Base-by-base conservation (phyloP, 495 filamentous ascomycete genomes). In the Penicillium macrosclerotiorum region DNA sequence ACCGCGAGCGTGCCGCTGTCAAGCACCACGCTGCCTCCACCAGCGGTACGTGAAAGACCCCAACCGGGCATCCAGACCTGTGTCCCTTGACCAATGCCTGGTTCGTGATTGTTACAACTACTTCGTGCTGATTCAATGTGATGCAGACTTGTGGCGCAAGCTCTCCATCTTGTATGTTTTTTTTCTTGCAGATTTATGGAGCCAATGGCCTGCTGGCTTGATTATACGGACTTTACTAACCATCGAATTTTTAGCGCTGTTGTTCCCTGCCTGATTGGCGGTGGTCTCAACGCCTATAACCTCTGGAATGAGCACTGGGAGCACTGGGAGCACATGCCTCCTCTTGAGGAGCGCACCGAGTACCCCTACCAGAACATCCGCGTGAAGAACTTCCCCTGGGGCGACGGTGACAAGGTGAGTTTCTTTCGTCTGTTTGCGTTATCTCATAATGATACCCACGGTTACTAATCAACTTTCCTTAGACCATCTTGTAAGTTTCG, bases 231-330 rank as follows among this genome's bases (percentile, higher is more conserved):
- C 29, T 26, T 4, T 11, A 31, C 41, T 45, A 37, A 45, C 45
- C 18, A 29, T n/a, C 0, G 12, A 1, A 0, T 8, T 0, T 38
- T 48, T 55, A 94, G 89, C 61, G 79, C 71, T 58, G 73, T 85
- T 30, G 70, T 84, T 53, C 89, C 90, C 37, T 69, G 64, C 66
- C 74, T 96, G 47, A 72, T 88, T 51, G 68, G 88, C 52, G 81
- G 84, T 33, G 65, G 73, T 45, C 56, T 81, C 59, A 96, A 96
- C 68, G 89, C 92, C 59, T 93, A 89, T 64, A 82, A 78, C 65
- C 82, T 93, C 47, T 96, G 90, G 89, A 80, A 77, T 48, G 88
- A 94, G 81, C 91, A 96, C 71, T 95, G 90, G 91, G 87, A 93
- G 74, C 91, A 96, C 74, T 89, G 85, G 87, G 68, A 67, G 5